Percentiles rank a stretch among this genome's conserved stretches.
Evolutionary conservation across 2,329 filamentous ascomycete species (phyloP).

Genomic region (Paraphoma chrysanthemicola): DNA sequence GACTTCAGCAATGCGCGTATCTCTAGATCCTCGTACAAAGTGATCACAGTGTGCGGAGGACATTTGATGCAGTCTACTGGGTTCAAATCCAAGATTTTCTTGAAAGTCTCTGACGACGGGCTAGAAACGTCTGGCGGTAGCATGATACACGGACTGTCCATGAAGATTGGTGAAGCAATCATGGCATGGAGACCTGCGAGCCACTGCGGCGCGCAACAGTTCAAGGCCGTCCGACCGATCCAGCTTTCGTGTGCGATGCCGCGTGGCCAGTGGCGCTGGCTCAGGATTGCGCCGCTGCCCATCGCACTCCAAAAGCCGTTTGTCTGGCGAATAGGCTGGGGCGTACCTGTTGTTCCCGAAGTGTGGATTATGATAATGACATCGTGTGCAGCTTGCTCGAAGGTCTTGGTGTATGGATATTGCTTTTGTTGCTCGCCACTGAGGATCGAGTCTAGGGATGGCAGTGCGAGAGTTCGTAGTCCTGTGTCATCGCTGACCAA

Average conservation of each 20-base stretch:
- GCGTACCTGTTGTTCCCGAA: conserved; percentile 23
- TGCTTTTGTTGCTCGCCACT: not conserved
- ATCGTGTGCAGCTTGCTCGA: conserved; percentile 17
- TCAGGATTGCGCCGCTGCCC: not conserved
- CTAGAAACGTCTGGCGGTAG: conserved; percentile 7
- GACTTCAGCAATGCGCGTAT: conserved; percentile 15
- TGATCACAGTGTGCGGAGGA: conserved; percentile 18
- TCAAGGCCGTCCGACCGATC: conserved; percentile 13
- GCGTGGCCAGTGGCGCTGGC: conserved; percentile 18
- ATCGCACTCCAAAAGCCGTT: conserved; percentile 12
- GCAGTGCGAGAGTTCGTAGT: not conserved
- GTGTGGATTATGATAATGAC: conserved; percentile 25
- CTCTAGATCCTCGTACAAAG: conserved; percentile 18
- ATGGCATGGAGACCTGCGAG: conserved; percentile 15
- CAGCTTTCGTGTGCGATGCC: conserved; percentile 18
- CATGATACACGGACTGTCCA: conserved; percentile 11
- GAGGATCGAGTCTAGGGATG: not conserved
- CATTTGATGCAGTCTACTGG: conserved; percentile 13
- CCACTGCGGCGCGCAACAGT: conserved; percentile 25
- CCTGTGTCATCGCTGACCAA: not conserved
- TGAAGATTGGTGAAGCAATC: conserved; percentile 13
- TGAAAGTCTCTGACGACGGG: conserved; percentile 12
- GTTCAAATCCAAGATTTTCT: conserved; percentile 15
- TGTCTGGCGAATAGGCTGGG: conserved; percentile 10
- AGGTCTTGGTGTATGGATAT: conserved; percentile 21